phyloP scores from a whole-genome alignment of 2,329 filamentous ascomycete species.

The Phialemoniopsis sp. region DNA sequence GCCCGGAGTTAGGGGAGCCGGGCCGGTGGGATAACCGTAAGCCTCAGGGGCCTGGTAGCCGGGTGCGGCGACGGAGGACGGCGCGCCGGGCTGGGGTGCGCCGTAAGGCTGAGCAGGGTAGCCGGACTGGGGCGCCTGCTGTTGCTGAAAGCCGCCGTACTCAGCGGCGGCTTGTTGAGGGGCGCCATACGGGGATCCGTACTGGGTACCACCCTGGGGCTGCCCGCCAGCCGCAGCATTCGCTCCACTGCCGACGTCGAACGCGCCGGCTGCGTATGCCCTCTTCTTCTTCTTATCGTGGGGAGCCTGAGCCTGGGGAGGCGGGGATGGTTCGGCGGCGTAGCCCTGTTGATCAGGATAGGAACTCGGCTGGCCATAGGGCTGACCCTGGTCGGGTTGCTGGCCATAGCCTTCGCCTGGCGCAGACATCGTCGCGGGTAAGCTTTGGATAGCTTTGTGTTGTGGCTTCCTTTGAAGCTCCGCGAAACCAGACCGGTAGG shows the following conservation, averaged over 20 bases:
- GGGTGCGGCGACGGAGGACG: constrained; percentile 39
- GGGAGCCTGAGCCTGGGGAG: constrained; percentile 30
- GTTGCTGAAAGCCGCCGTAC: constrained; percentile 59
- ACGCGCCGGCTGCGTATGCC: constrained; percentile 90
- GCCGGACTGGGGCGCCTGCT: constrained; percentile 37
- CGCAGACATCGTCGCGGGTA: constrained; percentile 51
- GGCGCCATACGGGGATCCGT: constrained; percentile 26
- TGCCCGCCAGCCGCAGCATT: constrained; percentile 62
- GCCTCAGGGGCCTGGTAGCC: constrained; percentile 67
- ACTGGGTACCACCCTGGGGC: constrained; percentile 34
- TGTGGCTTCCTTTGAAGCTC: too few species aligned
- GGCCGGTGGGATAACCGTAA: constrained; percentile 43
- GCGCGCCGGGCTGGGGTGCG: constrained; percentile 31
- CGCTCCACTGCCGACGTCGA: constrained; percentile 84
- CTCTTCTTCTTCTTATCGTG: constrained; percentile 81
- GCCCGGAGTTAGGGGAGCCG: constrained; percentile 25
- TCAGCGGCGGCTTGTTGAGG: constrained; percentile 36
- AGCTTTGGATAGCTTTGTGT: too few species aligned
- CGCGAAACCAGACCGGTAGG: too few species aligned
- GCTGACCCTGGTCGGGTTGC: constrained; percentile 32
- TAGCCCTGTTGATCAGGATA: constrained; percentile 34
- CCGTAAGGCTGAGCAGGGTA: constrained; percentile 36
- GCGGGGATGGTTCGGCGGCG: constrained; percentile 30
- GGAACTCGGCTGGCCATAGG: constrained; percentile 31
- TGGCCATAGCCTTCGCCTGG: constrained; percentile 52